A percentile compares a stretch with the other conserved stretches of the same genome.
Evolutionary conservation across 192 early-diverging fungal species (phyloP).

Genomic region (Physocladia obscura): DNA sequence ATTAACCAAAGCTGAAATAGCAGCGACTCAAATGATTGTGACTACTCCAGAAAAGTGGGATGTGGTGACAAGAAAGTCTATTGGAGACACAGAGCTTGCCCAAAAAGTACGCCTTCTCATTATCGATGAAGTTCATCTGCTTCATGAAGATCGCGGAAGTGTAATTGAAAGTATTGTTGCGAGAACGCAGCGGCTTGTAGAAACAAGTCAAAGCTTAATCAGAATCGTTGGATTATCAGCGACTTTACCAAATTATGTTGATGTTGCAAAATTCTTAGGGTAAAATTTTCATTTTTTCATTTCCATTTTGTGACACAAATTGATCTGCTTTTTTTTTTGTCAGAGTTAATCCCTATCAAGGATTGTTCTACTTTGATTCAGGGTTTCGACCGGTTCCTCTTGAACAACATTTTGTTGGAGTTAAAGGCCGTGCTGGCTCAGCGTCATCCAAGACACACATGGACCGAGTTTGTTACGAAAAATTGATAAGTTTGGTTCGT

Average conservation of each 20-base stretch:
- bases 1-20: slow-evolving; percentile 91
- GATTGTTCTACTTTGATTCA: slow-evolving; percentile 95
- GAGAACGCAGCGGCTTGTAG: slow-evolving; percentile 84
- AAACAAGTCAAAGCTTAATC: slow-evolving; percentile 91
- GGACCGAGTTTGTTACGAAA: slow-evolving; percentile 86
- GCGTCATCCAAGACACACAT: slow-evolving; percentile 62
- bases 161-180: slow-evolving; percentile 97
- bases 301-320: not conserved
- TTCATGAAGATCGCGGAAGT: slow-evolving; percentile 94
- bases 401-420: slow-evolving; percentile 91
- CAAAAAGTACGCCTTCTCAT: slow-evolving; percentile 91
- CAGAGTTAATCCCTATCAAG: slow-evolving; percentile 86
- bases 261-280: slow-evolving; percentile 90
- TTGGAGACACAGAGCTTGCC: slow-evolving; percentile 89
- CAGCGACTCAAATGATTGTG: slow-evolving; percentile 94
- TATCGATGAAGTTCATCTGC: slow-evolving; percentile 95
- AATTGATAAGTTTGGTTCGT: slow-evolving; percentile 61
- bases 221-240: slow-evolving; percentile 96
- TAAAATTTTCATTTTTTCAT: slow-evolving; percentile 11
- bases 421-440: slow-evolving; percentile 84
- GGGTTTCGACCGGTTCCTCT: slow-evolving; percentile 94
- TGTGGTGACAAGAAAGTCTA: slow-evolving; percentile 94
- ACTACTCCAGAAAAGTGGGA: slow-evolving; percentile 99
- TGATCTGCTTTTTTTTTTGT: not conserved
- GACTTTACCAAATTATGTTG: slow-evolving; percentile 96